These are phyloP conservation scores for Teunomyces aglyptinius DNA, from an alignment of 805 yeast genomes.

Conservation along the genomic window DNA sequence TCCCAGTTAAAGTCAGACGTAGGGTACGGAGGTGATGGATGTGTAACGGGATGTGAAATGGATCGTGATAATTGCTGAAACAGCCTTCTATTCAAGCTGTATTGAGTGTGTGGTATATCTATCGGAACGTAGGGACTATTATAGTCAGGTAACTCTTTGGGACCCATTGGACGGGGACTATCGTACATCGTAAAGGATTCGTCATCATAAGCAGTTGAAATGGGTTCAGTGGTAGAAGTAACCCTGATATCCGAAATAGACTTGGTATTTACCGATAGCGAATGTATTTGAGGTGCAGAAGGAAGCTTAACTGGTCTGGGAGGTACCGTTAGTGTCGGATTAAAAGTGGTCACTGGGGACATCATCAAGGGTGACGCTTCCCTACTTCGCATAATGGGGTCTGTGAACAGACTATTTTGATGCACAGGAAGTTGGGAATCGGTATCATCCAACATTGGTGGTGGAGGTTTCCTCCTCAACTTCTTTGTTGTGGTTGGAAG, in stretches of 20 bases:
- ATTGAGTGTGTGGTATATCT: background rate
- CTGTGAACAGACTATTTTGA: background rate
- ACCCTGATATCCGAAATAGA: background rate
- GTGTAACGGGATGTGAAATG: constrained; percentile 2
- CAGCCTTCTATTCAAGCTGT: constrained; percentile 6
- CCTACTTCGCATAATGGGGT: background rate
- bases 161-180: constrained; percentile 41
- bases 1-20: constrained; percentile 4
- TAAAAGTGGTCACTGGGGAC: background rate
- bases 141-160: constrained; percentile 37
- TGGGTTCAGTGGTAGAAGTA: background rate
- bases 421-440: background rate
- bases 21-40: constrained; percentile 7
- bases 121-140: constrained; percentile 9
- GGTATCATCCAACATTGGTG: constrained; percentile 14
- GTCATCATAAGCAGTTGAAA: constrained; percentile 9
- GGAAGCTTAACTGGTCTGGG: background rate
- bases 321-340: background rate
- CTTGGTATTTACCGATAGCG: background rate
- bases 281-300: background rate
- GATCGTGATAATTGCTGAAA: constrained; percentile 13
- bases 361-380: background rate
- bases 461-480: constrained; percentile 25
- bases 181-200: constrained; percentile 25
- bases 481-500: constrained; percentile 1